A percentile compares a stretch with the other conserved stretches of the same genome.
phyloP scores from a whole-genome alignment of 495 filamentous ascomycete genomes.

The Lepidopterella palustris region DNA sequence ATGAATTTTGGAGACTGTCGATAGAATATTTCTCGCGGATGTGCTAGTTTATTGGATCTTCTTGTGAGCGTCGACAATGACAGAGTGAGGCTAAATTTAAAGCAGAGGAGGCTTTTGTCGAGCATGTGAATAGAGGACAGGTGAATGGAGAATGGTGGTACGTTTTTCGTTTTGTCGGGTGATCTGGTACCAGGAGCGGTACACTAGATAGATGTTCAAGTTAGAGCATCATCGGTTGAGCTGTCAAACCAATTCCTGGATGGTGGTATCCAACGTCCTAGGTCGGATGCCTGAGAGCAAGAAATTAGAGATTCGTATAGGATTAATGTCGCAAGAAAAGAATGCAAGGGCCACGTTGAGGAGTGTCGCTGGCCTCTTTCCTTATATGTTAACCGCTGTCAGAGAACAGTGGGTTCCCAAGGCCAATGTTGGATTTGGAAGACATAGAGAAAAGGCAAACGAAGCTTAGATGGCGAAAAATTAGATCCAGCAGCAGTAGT shows the following conservation, averaged over 20 bases:
- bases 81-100: neutral
- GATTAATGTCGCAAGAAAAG: conserved; percentile 1
- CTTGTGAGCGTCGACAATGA: neutral
- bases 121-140: neutral
- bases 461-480: neutral
- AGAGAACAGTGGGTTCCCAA: conserved; percentile 26
- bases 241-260: neutral
- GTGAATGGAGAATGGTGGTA: neutral
- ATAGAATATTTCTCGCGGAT: neutral
- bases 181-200: conserved; percentile 7
- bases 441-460: conserved; percentile 25
- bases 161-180: neutral
- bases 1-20: neutral
- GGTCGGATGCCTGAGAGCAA: neutral
- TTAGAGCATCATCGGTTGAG: conserved; percentile 17
- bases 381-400: conserved; percentile 23
- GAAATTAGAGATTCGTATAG: conserved; percentile 6
- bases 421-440: conserved; percentile 13
- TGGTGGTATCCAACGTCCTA: neutral
- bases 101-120: too few species aligned
- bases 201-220: neutral
- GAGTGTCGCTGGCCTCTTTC: neutral
- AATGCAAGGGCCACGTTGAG: conserved; percentile 1
- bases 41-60: neutral
- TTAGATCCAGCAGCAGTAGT: conserved; percentile 10